Evolutionary conservation across 2,329 filamentous ascomycete species (phyloP).

Genomic region (Ceratocystis colombiana): DNA sequence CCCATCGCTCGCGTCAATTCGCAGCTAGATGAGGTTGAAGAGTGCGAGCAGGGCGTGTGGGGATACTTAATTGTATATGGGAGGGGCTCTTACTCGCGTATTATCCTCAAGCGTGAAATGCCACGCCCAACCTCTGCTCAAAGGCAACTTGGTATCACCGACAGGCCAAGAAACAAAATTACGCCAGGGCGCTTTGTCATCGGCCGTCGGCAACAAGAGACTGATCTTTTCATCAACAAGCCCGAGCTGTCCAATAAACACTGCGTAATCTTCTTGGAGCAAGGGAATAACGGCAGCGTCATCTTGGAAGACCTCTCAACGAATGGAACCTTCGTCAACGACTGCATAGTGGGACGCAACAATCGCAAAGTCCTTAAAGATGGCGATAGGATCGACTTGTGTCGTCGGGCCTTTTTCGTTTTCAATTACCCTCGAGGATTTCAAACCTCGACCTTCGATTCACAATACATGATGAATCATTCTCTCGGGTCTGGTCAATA

Average conservation of each 20-base stretch:
- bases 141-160: constrained; percentile 32
- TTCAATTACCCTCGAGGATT: constrained; percentile 69
- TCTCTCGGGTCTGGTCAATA: constrained; percentile 93
- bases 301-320: constrained; percentile 87
- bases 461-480: constrained; percentile 75
- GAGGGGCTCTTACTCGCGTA: constrained; percentile 53
- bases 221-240: constrained; percentile 61
- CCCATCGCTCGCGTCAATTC: constrained; percentile 35
- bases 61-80: constrained; percentile 84
- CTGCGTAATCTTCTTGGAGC: constrained; percentile 56
- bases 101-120: constrained; percentile 64
- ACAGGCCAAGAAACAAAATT: constrained; percentile 34
- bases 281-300: constrained; percentile 47
- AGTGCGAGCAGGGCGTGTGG: constrained; percentile 80
- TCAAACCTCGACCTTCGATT: constrained; percentile 63
- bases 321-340: constrained; percentile 95
- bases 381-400: constrained; percentile 79
- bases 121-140: constrained; percentile 38
- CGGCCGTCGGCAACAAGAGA: constrained; percentile 19
- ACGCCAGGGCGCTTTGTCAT: constrained; percentile 21
- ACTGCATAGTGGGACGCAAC: constrained; percentile 81
- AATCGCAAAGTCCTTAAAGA: constrained; percentile 81
- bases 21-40: constrained; percentile 62
- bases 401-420: constrained; percentile 75
- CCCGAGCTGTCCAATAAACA: constrained; percentile 62